phyloP scores from a whole-genome alignment of 139 green algal species.

The Closterium sp. region DNA sequence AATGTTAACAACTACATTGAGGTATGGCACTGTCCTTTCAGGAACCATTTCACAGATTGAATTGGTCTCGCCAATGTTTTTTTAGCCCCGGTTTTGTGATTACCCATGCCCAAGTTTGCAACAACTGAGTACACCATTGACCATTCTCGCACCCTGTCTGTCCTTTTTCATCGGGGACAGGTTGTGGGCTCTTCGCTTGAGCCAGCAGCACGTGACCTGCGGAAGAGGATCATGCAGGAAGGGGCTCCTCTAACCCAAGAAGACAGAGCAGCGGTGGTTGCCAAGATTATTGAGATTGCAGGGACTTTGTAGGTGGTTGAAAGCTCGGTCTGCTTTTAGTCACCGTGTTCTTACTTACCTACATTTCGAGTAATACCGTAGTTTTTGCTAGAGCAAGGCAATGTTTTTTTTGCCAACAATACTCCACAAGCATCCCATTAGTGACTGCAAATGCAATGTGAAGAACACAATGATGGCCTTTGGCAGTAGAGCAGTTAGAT shows the following conservation, averaged over 20 bases:
- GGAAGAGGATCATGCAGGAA: slow-evolving; percentile 17
- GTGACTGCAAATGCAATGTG: no score
- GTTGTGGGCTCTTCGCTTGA: slow-evolving; percentile 2
- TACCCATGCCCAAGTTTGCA: background rate
- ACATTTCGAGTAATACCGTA: no score
- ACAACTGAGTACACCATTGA: background rate
- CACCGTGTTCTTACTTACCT: no score
- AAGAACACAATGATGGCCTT: no score
- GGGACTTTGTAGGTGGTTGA: background rate
- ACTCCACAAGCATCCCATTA: no score
- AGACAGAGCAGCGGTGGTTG: background rate
- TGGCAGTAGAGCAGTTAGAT: no score
- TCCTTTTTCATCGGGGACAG: background rate
- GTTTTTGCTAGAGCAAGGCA: no score
- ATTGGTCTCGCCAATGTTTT: no score
- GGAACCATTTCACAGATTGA: background rate
- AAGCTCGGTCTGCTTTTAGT: no score
- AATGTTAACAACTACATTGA: slow-evolving; percentile 57
- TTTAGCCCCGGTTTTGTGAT: background rate
- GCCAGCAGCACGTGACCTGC: background rate
- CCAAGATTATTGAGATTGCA: slow-evolving; percentile 1
- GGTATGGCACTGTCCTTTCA: slow-evolving; percentile 3
- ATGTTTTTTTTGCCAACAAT: no score
- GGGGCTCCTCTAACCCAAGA: slow-evolving; percentile 4
- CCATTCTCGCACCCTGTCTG: background rate